phyloP scores from a whole-genome alignment of 1,284 basidiomycete species.

The Irpex lacteus region DNA sequence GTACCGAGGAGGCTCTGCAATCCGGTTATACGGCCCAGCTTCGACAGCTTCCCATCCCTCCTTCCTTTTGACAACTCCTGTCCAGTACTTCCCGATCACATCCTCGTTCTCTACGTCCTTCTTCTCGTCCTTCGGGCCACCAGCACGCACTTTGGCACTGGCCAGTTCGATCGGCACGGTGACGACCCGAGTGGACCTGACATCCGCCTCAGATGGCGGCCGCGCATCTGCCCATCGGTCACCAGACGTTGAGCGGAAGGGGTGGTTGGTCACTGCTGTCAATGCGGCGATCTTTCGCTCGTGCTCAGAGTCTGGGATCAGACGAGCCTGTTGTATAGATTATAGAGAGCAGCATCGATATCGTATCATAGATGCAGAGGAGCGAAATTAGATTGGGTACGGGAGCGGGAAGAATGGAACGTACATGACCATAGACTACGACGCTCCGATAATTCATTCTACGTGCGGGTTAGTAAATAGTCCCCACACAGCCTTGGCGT shows the following conservation, averaged over 20 bases:
- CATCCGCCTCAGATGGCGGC: background rate
- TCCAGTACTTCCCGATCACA: background rate
- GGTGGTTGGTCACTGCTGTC: background rate
- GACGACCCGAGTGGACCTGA: background rate
- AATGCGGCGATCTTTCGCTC: background rate
- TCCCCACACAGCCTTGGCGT: background rate
- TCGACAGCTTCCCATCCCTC: background rate
- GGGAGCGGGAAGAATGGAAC: background rate
- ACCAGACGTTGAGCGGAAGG: background rate
- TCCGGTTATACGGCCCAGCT: background rate
- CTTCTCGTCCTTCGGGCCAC: background rate
- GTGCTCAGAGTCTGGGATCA: constrained; percentile 1
- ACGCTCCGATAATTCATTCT: constrained; percentile 3
- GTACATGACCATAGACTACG: background rate
- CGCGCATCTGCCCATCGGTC: constrained; percentile 1
- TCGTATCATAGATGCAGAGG: too few relatives aligned
- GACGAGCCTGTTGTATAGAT: background rate
- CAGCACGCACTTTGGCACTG: background rate
- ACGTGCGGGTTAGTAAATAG: background rate
- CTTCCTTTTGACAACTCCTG: background rate
- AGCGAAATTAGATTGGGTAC: background rate
- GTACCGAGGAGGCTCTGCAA: background rate
- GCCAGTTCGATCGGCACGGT: background rate
- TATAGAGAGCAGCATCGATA: too few relatives aligned
- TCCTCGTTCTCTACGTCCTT: constrained; percentile 1